Evolutionary conservation across 192 early-diverging fungal genomes (phyloP), one percentile per base, ranked within the genome.

Genomic region (Linderina pennispora): DNA sequence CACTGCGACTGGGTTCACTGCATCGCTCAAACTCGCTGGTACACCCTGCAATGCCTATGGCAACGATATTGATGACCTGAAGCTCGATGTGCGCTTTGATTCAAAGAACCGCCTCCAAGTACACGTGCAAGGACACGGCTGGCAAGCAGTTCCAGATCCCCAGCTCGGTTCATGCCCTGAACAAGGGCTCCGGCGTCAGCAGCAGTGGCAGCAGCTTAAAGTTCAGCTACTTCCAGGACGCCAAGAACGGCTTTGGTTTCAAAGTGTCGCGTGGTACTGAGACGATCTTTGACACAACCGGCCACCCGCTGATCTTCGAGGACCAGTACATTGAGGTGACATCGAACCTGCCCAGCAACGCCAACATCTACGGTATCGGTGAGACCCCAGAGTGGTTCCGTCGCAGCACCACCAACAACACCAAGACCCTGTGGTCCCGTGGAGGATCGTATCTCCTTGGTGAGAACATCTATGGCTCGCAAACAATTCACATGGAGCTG

Each of bases 331-430:
- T 86, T 6, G 79, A 84, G 53, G 40, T 86, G 16, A 78, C 80
- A 0, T 71, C 79, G 14, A 50, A 20, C 1, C 34, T 84, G 23
- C 79, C 80, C 7, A 18, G 32, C 0, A 47, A 80, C 24, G 77
- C 82, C 14, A 81, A 84, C 35, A 77, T 86, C 38, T 86, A 81
- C 42, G 84, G 84, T 8, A 57, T 86, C 9, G 84, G 84, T 11
- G 82, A 86, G 51, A 56, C 71, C 4, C 71, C 74, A 8, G 61
- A 71, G n/a, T 55, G 54, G 17, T 83, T 84, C 45, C 62, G 73
- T 39, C 51, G 81, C n/a, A 59, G 73, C 36, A 52, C 58, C n/a
- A 18, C 35, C 45, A 65, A 77, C 43, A 34, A 74, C 9, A 58
- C 33, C 19, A 50, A 53, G 36, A 63, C 55, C 18, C 50, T 70